These are phyloP conservation scores for Boletus tomentosulus DNA, from an alignment of 768 basidiomycete genomes.

Conservation along the genomic window DNA sequence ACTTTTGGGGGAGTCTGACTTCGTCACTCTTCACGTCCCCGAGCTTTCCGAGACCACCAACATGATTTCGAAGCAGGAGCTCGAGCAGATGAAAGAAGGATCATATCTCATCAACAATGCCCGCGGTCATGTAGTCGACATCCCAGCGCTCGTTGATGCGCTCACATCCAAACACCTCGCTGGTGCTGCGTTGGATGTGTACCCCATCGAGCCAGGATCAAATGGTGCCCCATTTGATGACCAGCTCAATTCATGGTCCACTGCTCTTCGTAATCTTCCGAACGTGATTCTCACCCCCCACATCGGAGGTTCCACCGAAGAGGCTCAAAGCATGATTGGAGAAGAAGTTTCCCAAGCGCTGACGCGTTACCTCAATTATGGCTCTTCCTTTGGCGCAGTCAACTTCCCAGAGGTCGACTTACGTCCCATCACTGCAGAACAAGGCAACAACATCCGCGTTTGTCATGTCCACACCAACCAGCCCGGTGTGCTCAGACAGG, in stretches of 20 bases:
- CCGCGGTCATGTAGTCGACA: conserved; percentile 92
- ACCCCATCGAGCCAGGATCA: conserved; percentile 86
- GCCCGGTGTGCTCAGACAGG: conserved; percentile 89
- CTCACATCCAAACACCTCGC: conserved; percentile 82
- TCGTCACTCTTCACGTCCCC: conserved; percentile 94
- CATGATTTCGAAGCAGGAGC: conserved; percentile 77
- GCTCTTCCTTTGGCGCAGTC: conserved; percentile 87
- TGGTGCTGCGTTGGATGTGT: conserved; percentile 92
- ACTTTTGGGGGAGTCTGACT: conserved; percentile 80
- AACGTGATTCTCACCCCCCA: conserved; percentile 98
- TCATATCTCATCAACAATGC: conserved; percentile 98
- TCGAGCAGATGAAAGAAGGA: conserved; percentile 91
- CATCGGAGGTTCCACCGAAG: conserved; percentile 98
- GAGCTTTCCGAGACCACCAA: conserved; percentile 95
- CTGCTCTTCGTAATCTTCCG: conserved; percentile 64
- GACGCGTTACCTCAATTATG: conserved; percentile 86
- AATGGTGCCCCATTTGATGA: conserved; percentile 92
- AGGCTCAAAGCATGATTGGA: conserved; percentile 96
- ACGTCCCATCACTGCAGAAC: conserved; percentile 83
- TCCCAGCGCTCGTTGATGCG: conserved; percentile 80
- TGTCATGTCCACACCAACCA: conserved; percentile 96
- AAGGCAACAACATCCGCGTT: conserved; percentile 76
- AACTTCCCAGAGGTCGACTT: conserved; percentile 99
- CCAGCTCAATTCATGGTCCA: conserved; percentile 81
- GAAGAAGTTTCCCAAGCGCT: conserved; percentile 88